Evolutionary conservation across 1,284 basidiomycete genomes (phyloP).

Genomic region (Ganoderma lingzhi): DNA sequence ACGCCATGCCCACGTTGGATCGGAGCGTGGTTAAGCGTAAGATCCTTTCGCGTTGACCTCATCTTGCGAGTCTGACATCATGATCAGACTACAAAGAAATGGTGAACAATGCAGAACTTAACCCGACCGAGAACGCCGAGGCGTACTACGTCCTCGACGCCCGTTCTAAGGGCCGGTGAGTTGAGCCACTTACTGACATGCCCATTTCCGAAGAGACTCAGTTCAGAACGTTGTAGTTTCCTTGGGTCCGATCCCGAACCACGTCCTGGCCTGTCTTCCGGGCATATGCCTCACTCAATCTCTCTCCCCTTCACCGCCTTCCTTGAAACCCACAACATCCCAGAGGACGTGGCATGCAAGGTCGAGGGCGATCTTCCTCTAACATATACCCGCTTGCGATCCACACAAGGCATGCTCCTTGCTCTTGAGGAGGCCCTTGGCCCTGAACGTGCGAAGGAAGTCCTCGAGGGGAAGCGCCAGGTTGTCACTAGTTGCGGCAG

Average conservation of each 20-base stretch:
- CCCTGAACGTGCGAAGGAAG: conserved; percentile 55
- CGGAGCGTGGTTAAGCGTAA: conserved; percentile 67
- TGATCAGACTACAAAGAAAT: conserved; percentile 85
- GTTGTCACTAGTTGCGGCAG: conserved; percentile 87
- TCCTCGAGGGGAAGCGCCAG: conserved; percentile 64
- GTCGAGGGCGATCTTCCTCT: conserved; percentile 18
- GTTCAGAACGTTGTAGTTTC: conserved; percentile 58
- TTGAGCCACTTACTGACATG: conserved; percentile 14
- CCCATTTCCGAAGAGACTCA: background rate
- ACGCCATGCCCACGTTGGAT: conserved; percentile 64
- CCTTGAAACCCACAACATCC: conserved; percentile 58
- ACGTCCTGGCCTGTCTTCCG: conserved; percentile 85
- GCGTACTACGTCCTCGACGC: conserved; percentile 90
- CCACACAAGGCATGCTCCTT: conserved; percentile 61
- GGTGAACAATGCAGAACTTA: conserved; percentile 70
- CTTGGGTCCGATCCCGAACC: conserved; percentile 90
- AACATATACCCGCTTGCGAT: conserved; percentile 73
- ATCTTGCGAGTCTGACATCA: background rate
- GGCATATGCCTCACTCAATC: conserved; percentile 91
- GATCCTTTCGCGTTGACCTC: conserved; percentile 48
- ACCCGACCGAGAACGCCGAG: conserved; percentile 51
- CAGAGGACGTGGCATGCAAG: conserved; percentile 19
- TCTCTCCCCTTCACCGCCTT: conserved; percentile 89
- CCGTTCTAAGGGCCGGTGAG: conserved; percentile 78
- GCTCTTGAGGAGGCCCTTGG: conserved; percentile 73